phyloP scores from a whole-genome alignment of 2,329 filamentous ascomycete species.

The Cercospora zeina region DNA sequence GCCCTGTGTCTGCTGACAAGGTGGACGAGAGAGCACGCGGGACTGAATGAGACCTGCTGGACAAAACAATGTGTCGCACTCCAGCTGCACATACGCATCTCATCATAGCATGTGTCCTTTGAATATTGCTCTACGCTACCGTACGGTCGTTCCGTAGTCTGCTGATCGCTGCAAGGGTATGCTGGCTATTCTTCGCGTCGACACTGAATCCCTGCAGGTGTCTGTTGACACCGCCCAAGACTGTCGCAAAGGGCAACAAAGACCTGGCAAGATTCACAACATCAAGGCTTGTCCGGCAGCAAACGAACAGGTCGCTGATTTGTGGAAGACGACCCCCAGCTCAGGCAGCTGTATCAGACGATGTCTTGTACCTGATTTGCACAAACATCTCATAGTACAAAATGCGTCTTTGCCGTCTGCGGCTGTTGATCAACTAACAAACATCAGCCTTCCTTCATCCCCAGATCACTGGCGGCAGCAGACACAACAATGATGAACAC shows the following conservation, averaged over 20 bases:
- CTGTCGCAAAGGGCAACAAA: slow-evolving; percentile 15
- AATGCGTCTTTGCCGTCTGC: neutral
- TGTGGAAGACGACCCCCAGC: neutral
- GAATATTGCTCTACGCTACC: neutral
- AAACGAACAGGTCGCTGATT: slow-evolving; percentile 1
- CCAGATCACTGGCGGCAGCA: neutral
- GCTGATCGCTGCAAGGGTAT: neutral
- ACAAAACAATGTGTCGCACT: neutral
- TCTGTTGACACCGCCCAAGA: slow-evolving; percentile 14
- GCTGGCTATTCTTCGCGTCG: slow-evolving; percentile 6
- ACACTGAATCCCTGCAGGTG: slow-evolving; percentile 4
- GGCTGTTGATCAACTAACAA: neutral
- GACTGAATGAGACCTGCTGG: neutral
- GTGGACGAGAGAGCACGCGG: neutral
- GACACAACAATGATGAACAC: neutral
- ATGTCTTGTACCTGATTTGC: neutral
- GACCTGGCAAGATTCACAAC: neutral
- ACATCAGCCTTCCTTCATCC: neutral
- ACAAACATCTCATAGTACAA: neutral
- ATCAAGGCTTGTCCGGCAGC: slow-evolving; percentile 1
- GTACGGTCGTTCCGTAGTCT: neutral
- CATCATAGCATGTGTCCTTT: neutral
- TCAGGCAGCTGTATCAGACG: neutral
- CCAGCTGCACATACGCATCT: no score
- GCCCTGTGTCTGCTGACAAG: neutral